phyloP scores from a whole-genome alignment of 2,329 filamentous ascomycete genomes.

The Pyrenochaeta sp. region DNA sequence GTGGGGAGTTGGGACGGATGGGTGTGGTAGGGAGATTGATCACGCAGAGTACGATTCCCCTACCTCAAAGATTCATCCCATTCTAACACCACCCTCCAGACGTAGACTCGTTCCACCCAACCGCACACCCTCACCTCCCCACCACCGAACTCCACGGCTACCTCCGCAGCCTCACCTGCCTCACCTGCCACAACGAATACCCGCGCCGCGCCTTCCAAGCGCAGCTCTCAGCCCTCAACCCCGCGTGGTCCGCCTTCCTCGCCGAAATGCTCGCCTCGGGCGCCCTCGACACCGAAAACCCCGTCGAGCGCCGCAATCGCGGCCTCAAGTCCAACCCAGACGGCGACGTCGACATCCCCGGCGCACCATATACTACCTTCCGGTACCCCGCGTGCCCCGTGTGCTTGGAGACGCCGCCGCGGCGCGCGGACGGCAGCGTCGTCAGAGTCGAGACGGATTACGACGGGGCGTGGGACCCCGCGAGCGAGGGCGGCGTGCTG shows the following conservation, averaged over 20 bases:
- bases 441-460: slow-evolving; percentile 71
- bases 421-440: slow-evolving; percentile 58
- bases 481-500: slow-evolving; percentile 72
- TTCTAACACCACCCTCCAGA: slow-evolving; percentile 52
- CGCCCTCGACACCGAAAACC: slow-evolving; percentile 79
- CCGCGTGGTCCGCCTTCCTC: slow-evolving; percentile 82
- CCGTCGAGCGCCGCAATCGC: slow-evolving; percentile 68
- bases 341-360: slow-evolving; percentile 89
- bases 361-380: slow-evolving; percentile 87
- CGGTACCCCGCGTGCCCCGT: slow-evolving; percentile 87
- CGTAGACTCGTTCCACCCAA: slow-evolving; percentile 90
- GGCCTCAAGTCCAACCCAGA: slow-evolving; percentile 90
- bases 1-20: slow-evolving; percentile 73
- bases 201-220: slow-evolving; percentile 77
- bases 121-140: slow-evolving; percentile 74
- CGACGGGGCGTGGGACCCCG: slow-evolving; percentile 76
- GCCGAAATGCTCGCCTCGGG: slow-evolving; percentile 74
- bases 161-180: slow-evolving; percentile 80
- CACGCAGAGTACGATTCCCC: slow-evolving; percentile 73
- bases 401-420: slow-evolving; percentile 74
- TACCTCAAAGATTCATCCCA: background rate
- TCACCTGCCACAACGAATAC: slow-evolving; percentile 76
- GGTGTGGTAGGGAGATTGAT: slow-evolving; percentile 80
- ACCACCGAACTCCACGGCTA: slow-evolving; percentile 93
- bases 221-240: slow-evolving; percentile 79